Evolutionary conservation across 139 green algal species (phyloP), one percentile per base, ranked within the genome.

Genomic region (Picochlorum sp.): DNA sequence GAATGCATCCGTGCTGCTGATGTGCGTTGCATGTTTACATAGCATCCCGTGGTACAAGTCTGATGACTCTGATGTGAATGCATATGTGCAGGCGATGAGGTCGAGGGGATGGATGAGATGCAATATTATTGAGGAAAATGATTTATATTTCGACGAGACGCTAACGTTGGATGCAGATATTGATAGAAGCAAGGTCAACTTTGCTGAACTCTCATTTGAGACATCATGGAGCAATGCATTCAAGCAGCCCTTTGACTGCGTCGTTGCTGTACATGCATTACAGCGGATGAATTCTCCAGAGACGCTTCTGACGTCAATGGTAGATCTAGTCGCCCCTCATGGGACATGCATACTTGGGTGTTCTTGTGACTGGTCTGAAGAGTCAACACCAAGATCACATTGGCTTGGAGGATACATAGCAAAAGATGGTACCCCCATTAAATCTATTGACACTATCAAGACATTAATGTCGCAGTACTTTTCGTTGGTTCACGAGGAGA

Each of bases 211-310:
- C 6, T 20, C 38, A 15, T 41, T 21, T 34, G n/a, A 62, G 26
- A 71, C 85, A 75, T 81, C 77, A 18, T 79, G 87, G 38, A 77
- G 79, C 1, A 88, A 81, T 62, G 67, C 60, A 10, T 67, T 90
- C 41, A 74, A 77, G 26, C 76, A 77, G 9, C 60, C 47, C 0
- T 88, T 87, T 61, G 84, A 95, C 44, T 77, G 67, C 10, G 80
- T 95, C 30, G 67, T 92, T 6, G 80, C 76, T 7, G 79, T 81
- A 50, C 89, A 91, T 68, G 63, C 90, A 57, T 62, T 95, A 24
- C 84, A 81, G 67, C 74, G 86, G 1, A 72, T 95, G 31, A 77
- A 83, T 4, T 76, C 90, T 60, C 87, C 87, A 1, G 14, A 18
- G 0, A 31, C 41, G 7, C 78, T 88, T 60, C 62, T 94, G 24